phyloP scores from a whole-genome alignment of 305 asterid genomes.

The Fraxinus paxiana region DNA sequence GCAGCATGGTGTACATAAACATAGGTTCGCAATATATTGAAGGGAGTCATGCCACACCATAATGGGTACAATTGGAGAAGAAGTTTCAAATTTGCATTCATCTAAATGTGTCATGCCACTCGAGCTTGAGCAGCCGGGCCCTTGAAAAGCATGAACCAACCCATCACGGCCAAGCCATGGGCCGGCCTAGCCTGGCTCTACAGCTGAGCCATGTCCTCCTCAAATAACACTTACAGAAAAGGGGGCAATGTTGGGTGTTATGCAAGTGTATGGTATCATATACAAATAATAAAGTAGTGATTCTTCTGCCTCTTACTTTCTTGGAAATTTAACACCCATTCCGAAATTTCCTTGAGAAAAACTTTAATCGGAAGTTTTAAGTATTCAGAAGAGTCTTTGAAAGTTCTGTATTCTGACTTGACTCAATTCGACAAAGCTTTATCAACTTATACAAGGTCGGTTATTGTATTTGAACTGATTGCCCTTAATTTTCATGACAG shows the following conservation, averaged over 20 bases:
- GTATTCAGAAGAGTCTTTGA: not conserved
- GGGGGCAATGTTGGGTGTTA: not conserved
- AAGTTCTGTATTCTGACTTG: not conserved
- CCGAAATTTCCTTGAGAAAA: not conserved
- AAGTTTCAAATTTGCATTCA: not conserved
- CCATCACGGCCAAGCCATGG: not conserved
- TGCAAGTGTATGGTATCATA: not conserved
- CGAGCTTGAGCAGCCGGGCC: not conserved
- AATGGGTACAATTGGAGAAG: not conserved
- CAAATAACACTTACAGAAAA: not conserved
- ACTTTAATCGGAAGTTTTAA: not conserved
- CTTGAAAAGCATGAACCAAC: not conserved
- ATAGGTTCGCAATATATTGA: not conserved
- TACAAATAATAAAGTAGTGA: not conserved
- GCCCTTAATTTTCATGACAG: constrained; percentile 38
- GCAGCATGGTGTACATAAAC: constrained; percentile 28
- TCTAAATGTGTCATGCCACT: not conserved
- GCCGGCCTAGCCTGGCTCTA: not conserved
- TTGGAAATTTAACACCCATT: not conserved
- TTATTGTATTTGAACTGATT: constrained; percentile 1
- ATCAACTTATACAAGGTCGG: not conserved
- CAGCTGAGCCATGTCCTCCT: not conserved
- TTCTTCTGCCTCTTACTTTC: not conserved
- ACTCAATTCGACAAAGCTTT: not conserved
- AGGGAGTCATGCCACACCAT: not conserved